Base-by-base conservation (phyloP, 2,329 filamentous ascomycete species). In the Aspergillus puulaauensis region DNA sequence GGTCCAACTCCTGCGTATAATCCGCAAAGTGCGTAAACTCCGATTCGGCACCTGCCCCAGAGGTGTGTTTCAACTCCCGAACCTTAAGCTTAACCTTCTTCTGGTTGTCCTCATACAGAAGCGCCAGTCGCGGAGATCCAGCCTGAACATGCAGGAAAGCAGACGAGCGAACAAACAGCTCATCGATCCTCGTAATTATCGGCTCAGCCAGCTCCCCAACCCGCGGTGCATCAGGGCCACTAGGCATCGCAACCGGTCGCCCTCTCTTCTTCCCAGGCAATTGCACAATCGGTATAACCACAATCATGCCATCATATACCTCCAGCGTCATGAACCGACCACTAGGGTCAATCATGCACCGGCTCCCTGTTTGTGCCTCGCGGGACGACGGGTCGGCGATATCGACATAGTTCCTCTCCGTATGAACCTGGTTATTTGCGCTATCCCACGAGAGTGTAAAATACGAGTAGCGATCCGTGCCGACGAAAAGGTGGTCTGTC, bases 401-500 rank as follows among this genome's bases (percentile, higher is more conserved):
- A 65, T 88, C 83, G 44, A 84, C 78, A 71, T 82, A 85, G 59
- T 79, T 81, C 73, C 84, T 81, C 63, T 86, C 70, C 3, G 85
- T 88, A 39, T 76, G 76, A 14, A 87, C 73, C 54, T 81, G 75
- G 19, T 78, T 80, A 23, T 69, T 75, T 2, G 83, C 74, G 0
- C 82, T 68, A 66, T 97, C 87, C 93, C 95, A 99, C 15, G 83
- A 86, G 19, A 96, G 75, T 2, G 91, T 96, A 73, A 98, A 96
- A 77, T 96, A 98, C 68, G 92, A 88, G 66, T 90, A 90, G 55
- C 90, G 86, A 70, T 96, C 90, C 47, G 95, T 99, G 50, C 92
- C 93, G 57, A 99, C 84, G 71, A 99, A 96, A 60, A 99, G 84
- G 61, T 97, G 86, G 66, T 98, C 92, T 48, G 87, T 91, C 5